Evolutionary conservation across 1,284 basidiomycete genomes (phyloP).

Genomic region (Sporisorium reilianum): DNA sequence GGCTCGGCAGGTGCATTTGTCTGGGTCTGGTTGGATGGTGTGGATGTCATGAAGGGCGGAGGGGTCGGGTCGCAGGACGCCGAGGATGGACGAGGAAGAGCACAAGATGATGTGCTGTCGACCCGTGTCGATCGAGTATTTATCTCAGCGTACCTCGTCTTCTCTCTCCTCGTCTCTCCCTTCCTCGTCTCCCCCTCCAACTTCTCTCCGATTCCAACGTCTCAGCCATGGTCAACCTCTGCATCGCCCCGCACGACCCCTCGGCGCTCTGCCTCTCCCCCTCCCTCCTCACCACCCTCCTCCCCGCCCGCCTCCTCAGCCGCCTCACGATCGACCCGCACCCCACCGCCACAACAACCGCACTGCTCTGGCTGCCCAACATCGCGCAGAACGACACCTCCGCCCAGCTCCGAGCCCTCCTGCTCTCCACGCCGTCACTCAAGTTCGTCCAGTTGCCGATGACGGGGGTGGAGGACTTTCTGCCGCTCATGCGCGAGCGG

Average conservation of each 20-base stretch:
- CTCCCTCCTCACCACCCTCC: background rate
- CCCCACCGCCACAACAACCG: background rate
- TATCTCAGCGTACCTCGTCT: background rate
- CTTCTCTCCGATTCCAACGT: no score
- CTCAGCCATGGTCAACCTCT: conserved; percentile 16
- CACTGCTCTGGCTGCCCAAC: conserved; percentile 31
- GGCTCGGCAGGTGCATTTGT: no score
- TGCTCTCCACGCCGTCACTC: background rate
- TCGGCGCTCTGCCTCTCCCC: conserved; percentile 6
- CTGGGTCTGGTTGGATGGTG: no score
- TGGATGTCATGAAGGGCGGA: no score
- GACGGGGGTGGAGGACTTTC: conserved; percentile 53
- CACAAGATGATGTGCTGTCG: no score
- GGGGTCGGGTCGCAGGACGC: no score
- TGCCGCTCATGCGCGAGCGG: conserved; percentile 18
- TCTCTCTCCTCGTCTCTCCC: background rate
- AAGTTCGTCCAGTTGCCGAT: conserved; percentile 55
- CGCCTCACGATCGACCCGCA: background rate
- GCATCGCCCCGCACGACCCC: conserved; percentile 5
- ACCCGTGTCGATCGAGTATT: no score
- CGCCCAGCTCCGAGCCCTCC: background rate
- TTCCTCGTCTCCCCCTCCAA: background rate
- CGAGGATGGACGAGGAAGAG: no score
- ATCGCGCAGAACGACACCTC: conserved; percentile 17
- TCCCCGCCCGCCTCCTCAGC: background rate